A percentile compares a stretch with the other conserved stretches of the same genome.
Conservation (phyloP, 2,329 filamentous ascomycete species). For the Ophidiomyces ophidiicola region DNA sequence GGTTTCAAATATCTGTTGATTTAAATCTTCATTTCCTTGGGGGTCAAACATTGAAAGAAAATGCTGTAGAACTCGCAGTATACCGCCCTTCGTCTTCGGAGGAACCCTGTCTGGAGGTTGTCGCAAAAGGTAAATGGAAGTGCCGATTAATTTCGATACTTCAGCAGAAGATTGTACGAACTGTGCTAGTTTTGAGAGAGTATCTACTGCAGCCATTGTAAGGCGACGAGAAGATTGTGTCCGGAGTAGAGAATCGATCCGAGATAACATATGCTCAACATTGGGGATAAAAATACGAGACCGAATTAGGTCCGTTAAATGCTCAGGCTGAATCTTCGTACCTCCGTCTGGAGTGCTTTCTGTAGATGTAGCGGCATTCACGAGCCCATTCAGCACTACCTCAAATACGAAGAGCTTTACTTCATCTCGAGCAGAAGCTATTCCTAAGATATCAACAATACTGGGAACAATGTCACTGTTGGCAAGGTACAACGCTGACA, state of each 20-base stretch:
- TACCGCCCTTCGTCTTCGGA: conserved; percentile 66
- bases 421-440: conserved; percentile 67
- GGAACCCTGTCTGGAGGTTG: conserved; percentile 76
- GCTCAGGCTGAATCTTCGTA: conserved; percentile 31
- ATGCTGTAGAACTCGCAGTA: conserved; percentile 67
- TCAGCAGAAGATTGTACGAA: conserved; percentile 52
- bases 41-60: conserved; percentile 58
- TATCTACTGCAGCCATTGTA: conserved; percentile 65
- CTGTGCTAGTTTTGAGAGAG: conserved; percentile 62
- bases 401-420: conserved; percentile 72
- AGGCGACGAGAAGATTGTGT: conserved; percentile 57
- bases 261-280: conserved; percentile 52
- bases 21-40: conserved; percentile 46
- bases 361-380: conserved; percentile 42
- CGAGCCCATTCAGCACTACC: conserved; percentile 57
- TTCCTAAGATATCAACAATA: conserved; percentile 58
- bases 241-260: conserved; percentile 42
- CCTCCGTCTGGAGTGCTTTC: conserved; percentile 40
- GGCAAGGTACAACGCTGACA: conserved; percentile 58
- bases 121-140: conserved; percentile 67
- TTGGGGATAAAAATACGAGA: conserved; percentile 39
- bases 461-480: conserved; percentile 51
- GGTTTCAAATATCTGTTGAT: conserved; percentile 56
- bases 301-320: conserved; percentile 25
- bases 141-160: conserved; percentile 64